Evolutionary conservation across 1,284 basidiomycete species (phyloP), one percentile per base, ranked within the genome.

Genomic region (Pyrrhoderma noxium): DNA sequence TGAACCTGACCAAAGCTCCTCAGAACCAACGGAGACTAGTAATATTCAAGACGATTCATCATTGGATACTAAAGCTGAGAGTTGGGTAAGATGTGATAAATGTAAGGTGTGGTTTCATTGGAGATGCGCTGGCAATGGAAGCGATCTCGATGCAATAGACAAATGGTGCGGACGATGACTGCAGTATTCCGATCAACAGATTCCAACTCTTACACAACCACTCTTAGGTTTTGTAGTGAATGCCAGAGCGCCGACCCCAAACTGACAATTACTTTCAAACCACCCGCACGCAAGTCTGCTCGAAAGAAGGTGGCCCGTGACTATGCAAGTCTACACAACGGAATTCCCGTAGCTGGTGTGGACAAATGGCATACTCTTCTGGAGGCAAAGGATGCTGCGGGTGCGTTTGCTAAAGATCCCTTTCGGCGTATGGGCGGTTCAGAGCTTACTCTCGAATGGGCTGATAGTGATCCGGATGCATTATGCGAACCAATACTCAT

Each of bases 41-140:
- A 31, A 31, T 31, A 31, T 31, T 31, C 27, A 31, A 31, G 27
- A 31, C 11, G 27, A 31, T 31, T 31, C 27, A 31, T 31, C 27
- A 5, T 5, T 11, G 11, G 27, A 31, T 31, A 11, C 27, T 31
- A 31, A 31, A 31, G 27, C 27, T 31, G 55, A 56, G 35, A 51
- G 49, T 38, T 58, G 57, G 57, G 51, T 58, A 11, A 48, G 56
- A 19, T 89, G 86, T 63, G 85, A 88, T 60, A 76, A 74, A 27
- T 89, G 86, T 70, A 85, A 82, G 65, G 75, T 68, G 25, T 89
- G 86, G 86, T 89, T 81, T 64, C 86, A 89, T 62, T 89, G 87
- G 87, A 71, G 78, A 52, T 89, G 86, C 65, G 82, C 76, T n/a
- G 82, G 80, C 14, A 74, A 80, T 45, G 77, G 76, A 19, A 73